These are phyloP conservation scores for Andrographis paniculata DNA, from an alignment of 305 asterid genomes.

Conservation along the genomic window DNA sequence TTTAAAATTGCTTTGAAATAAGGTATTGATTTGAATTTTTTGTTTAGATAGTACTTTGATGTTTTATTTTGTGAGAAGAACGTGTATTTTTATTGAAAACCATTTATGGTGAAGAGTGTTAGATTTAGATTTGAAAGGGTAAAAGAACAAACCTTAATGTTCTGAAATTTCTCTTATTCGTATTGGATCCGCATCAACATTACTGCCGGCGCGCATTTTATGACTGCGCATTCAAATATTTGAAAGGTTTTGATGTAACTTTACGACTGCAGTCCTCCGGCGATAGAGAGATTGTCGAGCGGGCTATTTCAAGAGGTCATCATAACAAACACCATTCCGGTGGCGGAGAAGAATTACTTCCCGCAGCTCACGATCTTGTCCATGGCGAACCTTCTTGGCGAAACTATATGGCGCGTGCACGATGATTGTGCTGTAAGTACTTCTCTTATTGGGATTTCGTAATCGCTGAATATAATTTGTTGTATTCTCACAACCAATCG, in stretches of 20 bases:
- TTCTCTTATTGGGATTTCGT: conserved; percentile 3
- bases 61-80: too few relatives aligned
- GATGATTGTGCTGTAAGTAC: conserved; percentile 81
- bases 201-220: conserved; percentile 3
- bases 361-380: conserved; percentile 92
- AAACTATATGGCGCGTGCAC: conserved; percentile 92
- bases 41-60: too few relatives aligned
- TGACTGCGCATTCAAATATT: neutral
- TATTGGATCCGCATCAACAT: too few relatives aligned
- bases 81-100: too few relatives aligned
- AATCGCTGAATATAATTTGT: too few relatives aligned
- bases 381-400: conserved; percentile 85
- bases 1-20: too few relatives aligned
- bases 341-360: conserved; percentile 74
- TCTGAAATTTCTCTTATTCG: too few relatives aligned
- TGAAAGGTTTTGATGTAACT: conserved; percentile 11
- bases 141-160: too few relatives aligned
- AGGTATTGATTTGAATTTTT: too few relatives aligned
- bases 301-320: conserved; percentile 96
- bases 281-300: conserved; percentile 82
- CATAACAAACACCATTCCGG: conserved; percentile 88
- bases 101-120: too few relatives aligned
- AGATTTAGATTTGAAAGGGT: too few relatives aligned
- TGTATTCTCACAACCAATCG: neutral
- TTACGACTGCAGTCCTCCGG: conserved; percentile 82